A percentile compares a stretch with the other conserved stretches of the same genome.
Conservation (phyloP, 345 rosid species). For the Dipteronia sinensis region DNA sequence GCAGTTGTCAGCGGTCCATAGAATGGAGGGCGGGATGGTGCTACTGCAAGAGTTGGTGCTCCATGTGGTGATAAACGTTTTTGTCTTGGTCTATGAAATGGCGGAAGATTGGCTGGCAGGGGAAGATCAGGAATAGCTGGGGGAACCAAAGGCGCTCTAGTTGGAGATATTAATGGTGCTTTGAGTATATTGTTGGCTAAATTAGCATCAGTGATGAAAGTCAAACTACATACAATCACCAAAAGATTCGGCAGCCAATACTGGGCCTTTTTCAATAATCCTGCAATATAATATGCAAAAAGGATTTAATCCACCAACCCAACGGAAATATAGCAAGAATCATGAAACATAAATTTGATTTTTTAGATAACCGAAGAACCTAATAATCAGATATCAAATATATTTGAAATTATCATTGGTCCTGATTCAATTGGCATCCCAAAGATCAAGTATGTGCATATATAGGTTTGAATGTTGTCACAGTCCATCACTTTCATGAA, state of each 20-base stretch:
- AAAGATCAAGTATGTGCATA: background rate
- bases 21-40: conserved; percentile 59
- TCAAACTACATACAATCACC: conserved; percentile 40
- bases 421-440: background rate
- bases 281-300: conserved; percentile 36
- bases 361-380: background rate
- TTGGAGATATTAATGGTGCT: conserved; percentile 45
- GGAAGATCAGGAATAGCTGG: conserved; percentile 52
- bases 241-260: conserved; percentile 41
- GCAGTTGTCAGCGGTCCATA: conserved; percentile 60
- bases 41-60: conserved; percentile 34
- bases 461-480: background rate
- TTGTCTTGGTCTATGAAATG: conserved; percentile 36
- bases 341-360: conserved; percentile 13
- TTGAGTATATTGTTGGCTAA: conserved; percentile 32
- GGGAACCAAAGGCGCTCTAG: conserved; percentile 37
- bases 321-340: conserved; percentile 4
- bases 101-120: conserved; percentile 45
- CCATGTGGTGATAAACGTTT: conserved; percentile 51
- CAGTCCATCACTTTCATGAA: background rate
- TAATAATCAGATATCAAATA: conserved; percentile 10
- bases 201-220: conserved; percentile 38
- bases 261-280: conserved; percentile 32
- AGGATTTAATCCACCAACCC: conserved; percentile 11
- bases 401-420: background rate